Evolutionary conservation across 345 rosid species (phyloP).

Genomic region (Lumnitzera racemosa): DNA sequence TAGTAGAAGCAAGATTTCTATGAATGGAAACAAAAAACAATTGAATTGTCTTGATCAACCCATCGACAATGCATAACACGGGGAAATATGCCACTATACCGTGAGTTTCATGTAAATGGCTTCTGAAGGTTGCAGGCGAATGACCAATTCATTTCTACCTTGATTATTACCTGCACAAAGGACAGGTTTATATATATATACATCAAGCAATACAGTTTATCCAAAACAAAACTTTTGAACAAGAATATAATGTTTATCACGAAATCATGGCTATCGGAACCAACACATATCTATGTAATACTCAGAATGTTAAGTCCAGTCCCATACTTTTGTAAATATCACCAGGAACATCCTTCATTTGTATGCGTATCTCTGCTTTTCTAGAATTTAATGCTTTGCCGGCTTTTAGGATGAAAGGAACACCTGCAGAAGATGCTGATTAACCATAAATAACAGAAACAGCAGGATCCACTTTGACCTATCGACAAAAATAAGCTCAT

Average conservation of each 20-base stretch:
- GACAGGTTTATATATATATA: background rate
- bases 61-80: too few species aligned
- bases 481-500: constrained; percentile 1
- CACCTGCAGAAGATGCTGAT: constrained; percentile 36
- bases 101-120: constrained; percentile 99
- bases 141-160: constrained; percentile 96
- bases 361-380: constrained; percentile 98
- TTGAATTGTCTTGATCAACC: too few species aligned
- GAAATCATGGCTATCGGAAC: too few species aligned
- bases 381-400: constrained; percentile 96
- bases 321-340: constrained; percentile 82
- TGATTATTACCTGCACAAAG: constrained; percentile 61
- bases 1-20: too few species aligned
- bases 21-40: too few species aligned
- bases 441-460: too few species aligned
- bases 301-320: constrained; percentile 1
- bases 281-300: background rate
- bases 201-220: too few species aligned
- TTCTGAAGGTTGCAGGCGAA: constrained; percentile 95
- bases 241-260: too few species aligned
- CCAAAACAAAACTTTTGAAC: too few species aligned
- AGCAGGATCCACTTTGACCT: background rate
- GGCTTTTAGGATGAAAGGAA: constrained; percentile 92
- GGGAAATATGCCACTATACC: constrained; percentile 19
- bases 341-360: constrained; percentile 99